phyloP scores from a whole-genome alignment of 352 stramenopile species.

The Phytophthora cryptogea region DNA sequence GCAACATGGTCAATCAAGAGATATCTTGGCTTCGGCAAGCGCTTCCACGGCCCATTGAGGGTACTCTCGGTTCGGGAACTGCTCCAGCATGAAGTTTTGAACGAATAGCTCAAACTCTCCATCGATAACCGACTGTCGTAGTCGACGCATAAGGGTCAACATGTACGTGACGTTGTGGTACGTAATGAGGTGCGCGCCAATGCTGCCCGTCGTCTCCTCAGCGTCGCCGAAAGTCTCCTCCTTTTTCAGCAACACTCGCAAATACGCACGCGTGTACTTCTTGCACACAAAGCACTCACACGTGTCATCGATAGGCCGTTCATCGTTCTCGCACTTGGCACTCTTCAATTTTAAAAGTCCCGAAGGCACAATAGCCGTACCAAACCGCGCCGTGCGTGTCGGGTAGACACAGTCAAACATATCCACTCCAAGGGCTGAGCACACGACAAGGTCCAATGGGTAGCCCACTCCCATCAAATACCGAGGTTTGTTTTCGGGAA shows the following conservation, averaged over 20 bases:
- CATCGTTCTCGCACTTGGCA: conserved; percentile 58
- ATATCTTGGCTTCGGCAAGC: conserved; percentile 63
- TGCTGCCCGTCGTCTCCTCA: conserved; percentile 37
- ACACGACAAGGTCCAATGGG: conserved; percentile 97
- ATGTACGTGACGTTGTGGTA: conserved; percentile 89
- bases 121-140: conserved; percentile 81
- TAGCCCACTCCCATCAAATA: conserved; percentile 99
- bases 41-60: conserved; percentile 76
- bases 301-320: conserved; percentile 64
- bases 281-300: conserved; percentile 80
- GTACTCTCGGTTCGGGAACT: conserved; percentile 61
- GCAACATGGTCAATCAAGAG: conserved; percentile 19
- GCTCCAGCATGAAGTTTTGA: conserved; percentile 73
- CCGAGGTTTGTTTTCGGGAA: conserved; percentile 94
- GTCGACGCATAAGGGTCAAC: conserved; percentile 71
- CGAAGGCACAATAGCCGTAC: conserved; percentile 88
- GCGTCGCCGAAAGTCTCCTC: conserved; percentile 46
- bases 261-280: conserved; percentile 71
- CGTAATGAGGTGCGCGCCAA: conserved; percentile 75
- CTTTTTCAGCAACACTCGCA: conserved; percentile 76
- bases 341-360: conserved; percentile 78
- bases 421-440: conserved; percentile 95
- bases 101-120: conserved; percentile 75
- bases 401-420: conserved; percentile 99
- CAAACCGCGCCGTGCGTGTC: conserved; percentile 95